phyloP scores from a whole-genome alignment of 257 asterid species.

The Sherardia arvensis region DNA sequence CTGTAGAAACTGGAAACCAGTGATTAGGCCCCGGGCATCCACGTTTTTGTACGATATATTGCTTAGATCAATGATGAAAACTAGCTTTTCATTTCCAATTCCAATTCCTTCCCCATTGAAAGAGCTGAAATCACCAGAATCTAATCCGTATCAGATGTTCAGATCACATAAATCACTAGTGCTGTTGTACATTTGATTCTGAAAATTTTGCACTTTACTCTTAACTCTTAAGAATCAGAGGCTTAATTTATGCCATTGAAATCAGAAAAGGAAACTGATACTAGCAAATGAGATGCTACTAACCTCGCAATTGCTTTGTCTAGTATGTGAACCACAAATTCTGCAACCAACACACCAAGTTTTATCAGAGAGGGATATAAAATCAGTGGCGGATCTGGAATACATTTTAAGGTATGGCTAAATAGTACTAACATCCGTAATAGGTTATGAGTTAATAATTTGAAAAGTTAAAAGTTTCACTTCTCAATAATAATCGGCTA shows the following conservation, averaged over 20 bases:
- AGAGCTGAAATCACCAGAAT: conserved; percentile 35
- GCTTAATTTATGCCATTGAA: background rate
- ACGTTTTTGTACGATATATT: conserved; percentile 3
- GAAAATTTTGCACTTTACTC: too few species aligned
- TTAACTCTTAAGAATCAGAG: too few species aligned
- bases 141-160: conserved; percentile 11
- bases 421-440: too few species aligned
- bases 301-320: conserved; percentile 82
- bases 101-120: conserved; percentile 53
- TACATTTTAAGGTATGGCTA: too few species aligned
- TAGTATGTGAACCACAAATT: conserved; percentile 59
- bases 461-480: too few species aligned
- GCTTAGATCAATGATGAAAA: conserved; percentile 22
- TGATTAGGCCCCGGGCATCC: conserved; percentile 5
- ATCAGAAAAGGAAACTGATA: background rate
- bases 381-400: too few species aligned
- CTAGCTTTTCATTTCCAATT: conserved; percentile 55
- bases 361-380: background rate
- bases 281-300: conserved; percentile 6
- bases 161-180: too few species aligned
- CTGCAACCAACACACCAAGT: conserved; percentile 37
- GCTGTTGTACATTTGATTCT: too few species aligned
- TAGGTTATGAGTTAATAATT: too few species aligned
- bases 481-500: too few species aligned
- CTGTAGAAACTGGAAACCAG: conserved; percentile 42